A percentile compares a stretch with the other conserved stretches of the same genome.
Conservation (phyloP, 2,329 filamentous ascomycete species). For the Alternaria consortialis region DNA sequence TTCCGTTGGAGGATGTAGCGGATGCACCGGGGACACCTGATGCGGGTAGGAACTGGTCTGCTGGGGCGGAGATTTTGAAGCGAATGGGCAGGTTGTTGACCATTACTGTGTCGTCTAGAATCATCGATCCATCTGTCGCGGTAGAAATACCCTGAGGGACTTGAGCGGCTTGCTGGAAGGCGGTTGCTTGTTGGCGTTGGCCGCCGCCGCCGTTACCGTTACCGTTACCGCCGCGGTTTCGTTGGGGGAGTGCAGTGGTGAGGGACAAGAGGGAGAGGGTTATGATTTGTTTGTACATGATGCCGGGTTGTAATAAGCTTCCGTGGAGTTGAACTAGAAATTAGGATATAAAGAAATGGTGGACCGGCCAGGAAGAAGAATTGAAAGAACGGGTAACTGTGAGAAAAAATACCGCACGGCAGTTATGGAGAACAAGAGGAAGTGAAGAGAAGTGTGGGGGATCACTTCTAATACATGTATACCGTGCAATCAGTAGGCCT, state of each 20-base stretch:
- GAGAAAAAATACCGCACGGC: constrained; percentile 10
- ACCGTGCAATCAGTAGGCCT: background rate
- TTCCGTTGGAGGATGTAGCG: constrained; percentile 44
- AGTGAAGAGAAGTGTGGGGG: constrained; percentile 1
- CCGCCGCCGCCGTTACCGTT: background rate
- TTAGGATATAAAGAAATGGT: constrained; percentile 23
- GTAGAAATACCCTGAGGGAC: constrained; percentile 48
- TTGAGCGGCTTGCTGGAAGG: constrained; percentile 46
- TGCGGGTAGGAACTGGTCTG: constrained; percentile 61
- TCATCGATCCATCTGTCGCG: constrained; percentile 64
- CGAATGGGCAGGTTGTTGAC: constrained; percentile 65
- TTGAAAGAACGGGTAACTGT: constrained; percentile 4
- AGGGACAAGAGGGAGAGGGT: constrained; percentile 33
- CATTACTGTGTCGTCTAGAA: constrained; percentile 63
- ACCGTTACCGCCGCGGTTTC: constrained; percentile 24
- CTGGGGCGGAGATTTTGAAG: constrained; percentile 65
- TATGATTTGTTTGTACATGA: constrained; percentile 20
- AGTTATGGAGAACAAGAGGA: constrained; percentile 16
- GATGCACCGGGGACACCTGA: constrained; percentile 61
- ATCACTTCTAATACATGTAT: background rate
- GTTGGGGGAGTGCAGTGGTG: constrained; percentile 36
- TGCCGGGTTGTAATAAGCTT: background rate
- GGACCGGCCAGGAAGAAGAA: constrained; percentile 40
- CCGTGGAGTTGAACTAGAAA: constrained; percentile 18
- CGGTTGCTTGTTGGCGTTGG: constrained; percentile 30